Base-by-base conservation (phyloP, 106 monocot species). In the Apostasia ramifera region DNA sequence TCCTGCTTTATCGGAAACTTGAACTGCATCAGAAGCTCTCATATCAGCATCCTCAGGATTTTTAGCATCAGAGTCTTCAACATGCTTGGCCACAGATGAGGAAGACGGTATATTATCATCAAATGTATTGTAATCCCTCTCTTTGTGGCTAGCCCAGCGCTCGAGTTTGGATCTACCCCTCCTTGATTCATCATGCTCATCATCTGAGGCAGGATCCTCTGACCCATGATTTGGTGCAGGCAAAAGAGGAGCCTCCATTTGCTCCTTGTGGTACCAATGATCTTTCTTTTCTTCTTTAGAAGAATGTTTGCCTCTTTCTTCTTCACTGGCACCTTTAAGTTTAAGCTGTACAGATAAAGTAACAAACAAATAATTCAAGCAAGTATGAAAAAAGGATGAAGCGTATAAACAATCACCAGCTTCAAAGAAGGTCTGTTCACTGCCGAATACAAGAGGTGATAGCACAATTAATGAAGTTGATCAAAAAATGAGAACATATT, bases 141-240 rank as follows among this genome's bases (percentile, higher is more conserved):
- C 95, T 76, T 86, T 82, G 70, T 88, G 81, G 69, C 88, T 95
- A 8, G 95, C 82, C 95, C 95, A 95, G 2, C 95, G 88, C 77
- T 95, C 95, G 59, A 95, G 47, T 65, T 95, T 95, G 46, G 95
- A 95, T 2, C 95, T 77, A 43, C 95, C 91, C 68, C 78, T 77
- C 78, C 78, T 94, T 15, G 79, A 83, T 37, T 81, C 78, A 5
- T 61, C 66, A 12, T 78, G 70, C 49, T 77, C 77, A 43, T 81
- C 88, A 71, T 86, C 88, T 66, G 91, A 91, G 41, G 63, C 75
- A 54, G 61, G 66, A 55, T 83, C 76, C 48, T 80, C 84, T 54
- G 73, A 75, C 40, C 66, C 73, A 47, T 77, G 76, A 48, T 67
- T 76, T 55, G 37, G 52, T 39, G 69, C 59, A 48, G 69, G 59